phyloP scores from a whole-genome alignment of 305 asterid species.

The Galium porrigens region DNA sequence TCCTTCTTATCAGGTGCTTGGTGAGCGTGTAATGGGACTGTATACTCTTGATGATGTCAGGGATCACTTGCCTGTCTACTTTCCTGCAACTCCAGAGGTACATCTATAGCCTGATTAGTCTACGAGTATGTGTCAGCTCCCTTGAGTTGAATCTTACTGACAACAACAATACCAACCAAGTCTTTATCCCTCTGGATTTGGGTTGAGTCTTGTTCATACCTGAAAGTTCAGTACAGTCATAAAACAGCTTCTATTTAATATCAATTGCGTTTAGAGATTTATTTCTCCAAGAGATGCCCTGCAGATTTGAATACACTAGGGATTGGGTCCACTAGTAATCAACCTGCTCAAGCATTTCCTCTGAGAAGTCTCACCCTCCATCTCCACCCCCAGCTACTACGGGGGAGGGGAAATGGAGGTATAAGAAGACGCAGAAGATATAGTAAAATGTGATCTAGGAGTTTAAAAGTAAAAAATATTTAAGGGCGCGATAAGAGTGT shows the following conservation, averaged over 20 bases:
- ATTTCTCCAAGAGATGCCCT: background rate
- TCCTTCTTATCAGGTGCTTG: conserved; percentile 50
- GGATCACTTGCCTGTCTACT: conserved; percentile 47
- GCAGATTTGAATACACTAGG: background rate
- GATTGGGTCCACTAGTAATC: background rate
- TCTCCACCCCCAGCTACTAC: background rate
- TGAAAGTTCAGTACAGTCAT: background rate
- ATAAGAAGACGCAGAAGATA: no score
- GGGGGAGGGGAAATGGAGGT: background rate
- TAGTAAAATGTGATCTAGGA: background rate
- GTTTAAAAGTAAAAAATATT: background rate
- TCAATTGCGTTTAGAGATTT: background rate
- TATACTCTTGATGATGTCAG: conserved; percentile 65
- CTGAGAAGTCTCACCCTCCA: background rate
- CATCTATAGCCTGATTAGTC: background rate
- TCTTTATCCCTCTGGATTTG: background rate
- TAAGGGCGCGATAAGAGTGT: background rate
- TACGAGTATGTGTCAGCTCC: background rate
- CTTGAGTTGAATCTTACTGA: background rate
- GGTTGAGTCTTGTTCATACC: background rate
- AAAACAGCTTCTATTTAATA: background rate
- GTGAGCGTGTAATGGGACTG: conserved; percentile 75
- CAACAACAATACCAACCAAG: background rate
- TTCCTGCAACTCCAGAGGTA: conserved; percentile 82
- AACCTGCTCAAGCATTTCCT: background rate